A percentile compares a stretch with the other conserved stretches of the same genome.
Conservation (phyloP, 768 basidiomycete genomes). For the Hydnomerulius pinastri region DNA sequence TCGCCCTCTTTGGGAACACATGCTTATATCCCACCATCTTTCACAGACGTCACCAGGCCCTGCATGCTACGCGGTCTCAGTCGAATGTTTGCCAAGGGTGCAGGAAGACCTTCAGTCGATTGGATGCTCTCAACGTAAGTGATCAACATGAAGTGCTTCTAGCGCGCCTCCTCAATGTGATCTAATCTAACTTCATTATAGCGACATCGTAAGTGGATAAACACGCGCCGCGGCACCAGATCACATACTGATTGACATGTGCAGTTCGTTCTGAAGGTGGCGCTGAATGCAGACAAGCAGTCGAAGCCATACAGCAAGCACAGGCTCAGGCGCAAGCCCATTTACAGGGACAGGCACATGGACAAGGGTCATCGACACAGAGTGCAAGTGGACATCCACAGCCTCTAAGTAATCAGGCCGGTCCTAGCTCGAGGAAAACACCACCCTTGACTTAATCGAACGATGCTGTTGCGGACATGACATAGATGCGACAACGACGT, state of each 20-base stretch:
- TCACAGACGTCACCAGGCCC: conserved; percentile 80
- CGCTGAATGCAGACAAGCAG: conserved; percentile 63
- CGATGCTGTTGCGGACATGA: conserved; percentile 10
- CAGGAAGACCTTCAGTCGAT: conserved; percentile 90
- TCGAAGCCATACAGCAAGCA: conserved; percentile 39
- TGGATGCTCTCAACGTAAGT: conserved; percentile 94
- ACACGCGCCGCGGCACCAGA: conserved; percentile 27
- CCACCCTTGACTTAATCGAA: conserved; percentile 19
- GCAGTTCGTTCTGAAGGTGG: conserved; percentile 85
- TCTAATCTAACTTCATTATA: conserved; percentile 37
- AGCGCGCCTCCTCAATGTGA: conserved; percentile 19
- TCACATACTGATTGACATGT: conserved; percentile 25
- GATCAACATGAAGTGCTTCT: conserved; percentile 32
- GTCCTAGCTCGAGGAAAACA: conserved; percentile 20
- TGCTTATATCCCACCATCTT: conserved; percentile 5
- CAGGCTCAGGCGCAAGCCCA: conserved; percentile 29
- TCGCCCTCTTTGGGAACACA: no score
- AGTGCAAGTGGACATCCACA: conserved; percentile 13
- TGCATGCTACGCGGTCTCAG: conserved; percentile 82
- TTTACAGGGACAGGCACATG: conserved; percentile 20
- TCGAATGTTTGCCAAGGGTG: conserved; percentile 89
- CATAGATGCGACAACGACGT: conserved; percentile 20
- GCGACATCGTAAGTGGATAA: conserved; percentile 70
- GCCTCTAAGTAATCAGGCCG: conserved; percentile 23
- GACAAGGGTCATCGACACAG: conserved; percentile 21